Evolutionary conservation across 192 early-diverging fungal species (phyloP).

Genomic region (Podila clonocystis): DNA sequence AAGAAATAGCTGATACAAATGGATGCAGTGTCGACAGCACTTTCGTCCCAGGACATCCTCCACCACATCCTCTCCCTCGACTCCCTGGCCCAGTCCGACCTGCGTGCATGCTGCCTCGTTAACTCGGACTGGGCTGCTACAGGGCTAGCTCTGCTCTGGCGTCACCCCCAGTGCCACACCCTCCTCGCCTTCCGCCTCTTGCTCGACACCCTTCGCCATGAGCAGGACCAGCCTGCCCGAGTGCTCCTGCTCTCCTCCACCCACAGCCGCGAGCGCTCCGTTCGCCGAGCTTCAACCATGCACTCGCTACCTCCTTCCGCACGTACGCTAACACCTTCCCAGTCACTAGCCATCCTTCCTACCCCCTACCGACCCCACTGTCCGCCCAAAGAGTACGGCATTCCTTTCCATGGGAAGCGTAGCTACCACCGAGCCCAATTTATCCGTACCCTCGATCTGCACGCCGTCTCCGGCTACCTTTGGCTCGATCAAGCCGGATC

Average conservation of each 20-base stretch:
- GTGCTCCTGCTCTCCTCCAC: slow-evolving; percentile 1
- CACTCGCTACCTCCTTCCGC: neutral
- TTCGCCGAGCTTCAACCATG: neutral
- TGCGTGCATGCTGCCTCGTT: slow-evolving; percentile 39
- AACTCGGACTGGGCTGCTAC: slow-evolving; percentile 47
- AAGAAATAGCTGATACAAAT: neutral
- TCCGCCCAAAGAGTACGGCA: slow-evolving; percentile 33
- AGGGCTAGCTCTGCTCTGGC: slow-evolving; percentile 30
- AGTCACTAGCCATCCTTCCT: slow-evolving; percentile 14
- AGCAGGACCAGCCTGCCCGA: slow-evolving; percentile 17
- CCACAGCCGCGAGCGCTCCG: neutral
- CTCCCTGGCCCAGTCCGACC: slow-evolving; percentile 20
- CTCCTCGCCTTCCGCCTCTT: slow-evolving; percentile 27
- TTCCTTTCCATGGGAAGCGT: slow-evolving; percentile 39
- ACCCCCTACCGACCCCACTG: slow-evolving; percentile 18
- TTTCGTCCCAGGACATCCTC: slow-evolving; percentile 40
- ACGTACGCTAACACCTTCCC: neutral
- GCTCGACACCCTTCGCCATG: slow-evolving; percentile 42
- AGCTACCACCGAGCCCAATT: slow-evolving; percentile 44
- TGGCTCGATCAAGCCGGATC: slow-evolving; percentile 35
- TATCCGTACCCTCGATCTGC: slow-evolving; percentile 36
- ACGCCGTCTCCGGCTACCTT: neutral
- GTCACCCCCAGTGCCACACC: slow-evolving; percentile 21
- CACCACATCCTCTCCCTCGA: slow-evolving; percentile 29
- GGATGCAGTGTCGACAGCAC: slow-evolving; percentile 20